Evolutionary conservation across 2,329 filamentous ascomycete genomes (phyloP).

Genomic region (Aspergillus quadricinctus): DNA sequence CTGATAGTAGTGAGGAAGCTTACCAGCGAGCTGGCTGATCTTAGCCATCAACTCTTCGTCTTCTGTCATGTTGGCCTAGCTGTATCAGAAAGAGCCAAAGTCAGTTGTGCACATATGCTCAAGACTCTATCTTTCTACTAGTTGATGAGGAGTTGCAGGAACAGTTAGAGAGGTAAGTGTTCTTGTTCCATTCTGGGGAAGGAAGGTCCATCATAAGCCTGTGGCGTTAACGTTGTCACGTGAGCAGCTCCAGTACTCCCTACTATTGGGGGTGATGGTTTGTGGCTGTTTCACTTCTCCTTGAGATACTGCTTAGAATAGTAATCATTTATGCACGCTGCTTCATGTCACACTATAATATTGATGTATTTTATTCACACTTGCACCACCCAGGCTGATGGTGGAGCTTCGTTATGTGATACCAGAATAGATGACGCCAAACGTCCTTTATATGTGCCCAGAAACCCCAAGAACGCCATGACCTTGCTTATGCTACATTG

Average conservation of each 20-base stretch:
- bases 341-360: neutral
- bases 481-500: slow-evolving; percentile 25
- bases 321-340: neutral
- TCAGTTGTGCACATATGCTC: slow-evolving; percentile 4
- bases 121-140: neutral
- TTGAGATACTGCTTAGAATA: neutral
- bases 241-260: neutral
- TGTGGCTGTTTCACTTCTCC: neutral
- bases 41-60: slow-evolving; percentile 53
- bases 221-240: neutral
- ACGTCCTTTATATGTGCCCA: slow-evolving; percentile 9
- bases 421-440: slow-evolving; percentile 6
- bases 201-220: neutral
- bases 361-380: neutral
- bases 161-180: neutral
- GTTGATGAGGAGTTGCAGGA: neutral
- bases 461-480: slow-evolving; percentile 18
- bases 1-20: slow-evolving; percentile 34
- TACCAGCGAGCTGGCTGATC: slow-evolving; percentile 56
- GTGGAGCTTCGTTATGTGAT: neutral
- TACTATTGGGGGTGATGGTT: neutral
- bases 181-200: neutral
- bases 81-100: neutral
- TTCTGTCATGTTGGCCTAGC: slow-evolving; percentile 45
- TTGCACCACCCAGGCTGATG: neutral